Conservation (phyloP, 176 grass and related monocot genomes). For the Lolium multiflorum region DNA sequence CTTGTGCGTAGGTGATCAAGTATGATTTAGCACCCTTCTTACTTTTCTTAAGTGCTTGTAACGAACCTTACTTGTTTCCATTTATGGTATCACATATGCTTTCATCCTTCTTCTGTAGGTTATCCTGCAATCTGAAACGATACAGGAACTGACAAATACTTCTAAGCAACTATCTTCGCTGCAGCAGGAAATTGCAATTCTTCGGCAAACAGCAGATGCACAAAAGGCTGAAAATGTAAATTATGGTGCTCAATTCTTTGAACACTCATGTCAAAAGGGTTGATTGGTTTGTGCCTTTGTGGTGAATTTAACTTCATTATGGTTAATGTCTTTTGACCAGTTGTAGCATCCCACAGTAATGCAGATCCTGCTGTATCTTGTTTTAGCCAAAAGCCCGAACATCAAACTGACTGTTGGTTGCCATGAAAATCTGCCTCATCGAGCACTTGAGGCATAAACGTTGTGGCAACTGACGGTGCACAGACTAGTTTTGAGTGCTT, state of each 20-base stretch:
- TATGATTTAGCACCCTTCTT: not conserved
- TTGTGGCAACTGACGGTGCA: not conserved
- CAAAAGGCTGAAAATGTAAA: constrained; percentile 90
- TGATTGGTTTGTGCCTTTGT: constrained; percentile 2
- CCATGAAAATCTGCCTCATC: not conserved
- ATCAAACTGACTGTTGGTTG: not conserved
- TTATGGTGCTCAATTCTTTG: not conserved
- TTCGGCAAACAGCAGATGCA: constrained; percentile 76
- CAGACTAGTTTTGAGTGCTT: not conserved
- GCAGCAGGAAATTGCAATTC: constrained; percentile 73
- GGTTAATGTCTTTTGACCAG: not conserved
- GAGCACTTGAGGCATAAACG: not conserved
- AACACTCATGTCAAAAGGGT: not conserved
- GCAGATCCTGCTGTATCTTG: not conserved
- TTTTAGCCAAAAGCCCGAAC: not conserved
- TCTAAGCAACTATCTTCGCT: constrained; percentile 88
- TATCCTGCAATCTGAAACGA: constrained; percentile 94
- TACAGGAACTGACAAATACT: constrained; percentile 95
- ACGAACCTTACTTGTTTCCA: not conserved
- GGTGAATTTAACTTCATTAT: constrained; percentile 21
- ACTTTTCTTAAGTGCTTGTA: not conserved
- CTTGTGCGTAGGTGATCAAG: not conserved
- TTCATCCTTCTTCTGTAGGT: constrained; percentile 66
- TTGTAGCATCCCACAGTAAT: not conserved
- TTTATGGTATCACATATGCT: not conserved